Evolutionary conservation across 2,329 filamentous ascomycete species (phyloP).

Genomic region (Talaromyces sp.): DNA sequence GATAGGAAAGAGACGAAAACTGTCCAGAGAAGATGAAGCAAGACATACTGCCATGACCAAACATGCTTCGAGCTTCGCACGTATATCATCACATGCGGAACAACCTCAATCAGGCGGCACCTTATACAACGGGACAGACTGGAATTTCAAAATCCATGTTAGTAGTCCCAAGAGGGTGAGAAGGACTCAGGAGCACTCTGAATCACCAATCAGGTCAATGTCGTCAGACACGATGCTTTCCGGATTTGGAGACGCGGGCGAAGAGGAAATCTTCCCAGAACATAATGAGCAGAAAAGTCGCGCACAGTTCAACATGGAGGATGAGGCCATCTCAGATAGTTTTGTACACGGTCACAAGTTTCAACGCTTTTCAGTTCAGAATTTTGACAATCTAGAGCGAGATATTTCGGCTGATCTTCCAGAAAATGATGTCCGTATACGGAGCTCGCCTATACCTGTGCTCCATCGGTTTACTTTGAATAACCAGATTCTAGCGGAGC

Average conservation of each 20-base stretch:
- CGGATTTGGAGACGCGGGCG: neutral
- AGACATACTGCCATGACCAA: slow-evolving; percentile 25
- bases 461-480: slow-evolving; percentile 29
- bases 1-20: slow-evolving; percentile 38
- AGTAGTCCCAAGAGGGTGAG: neutral
- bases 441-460: slow-evolving; percentile 11
- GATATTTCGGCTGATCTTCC: neutral
- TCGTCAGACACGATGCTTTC: slow-evolving; percentile 19
- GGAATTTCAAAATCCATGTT: slow-evolving; percentile 6
- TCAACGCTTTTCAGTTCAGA: neutral
- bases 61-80: slow-evolving; percentile 3
- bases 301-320: neutral
- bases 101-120: neutral
- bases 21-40: slow-evolving; percentile 33
- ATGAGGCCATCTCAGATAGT: neutral
- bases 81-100: slow-evolving; percentile 2
- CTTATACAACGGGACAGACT: neutral
- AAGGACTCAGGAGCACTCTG: neutral
- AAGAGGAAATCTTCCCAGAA: neutral
- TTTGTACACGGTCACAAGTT: neutral
- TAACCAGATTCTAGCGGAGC: slow-evolving; percentile 29
- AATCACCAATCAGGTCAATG: slow-evolving; percentile 16
- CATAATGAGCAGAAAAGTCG: neutral
- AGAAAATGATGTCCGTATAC: neutral
- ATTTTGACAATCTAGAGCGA: neutral